Evolutionary conservation across 2,329 filamentous ascomycete genomes (phyloP), one percentile per base, ranked within the genome.

Genomic region (Alternaria brassicicola): DNA sequence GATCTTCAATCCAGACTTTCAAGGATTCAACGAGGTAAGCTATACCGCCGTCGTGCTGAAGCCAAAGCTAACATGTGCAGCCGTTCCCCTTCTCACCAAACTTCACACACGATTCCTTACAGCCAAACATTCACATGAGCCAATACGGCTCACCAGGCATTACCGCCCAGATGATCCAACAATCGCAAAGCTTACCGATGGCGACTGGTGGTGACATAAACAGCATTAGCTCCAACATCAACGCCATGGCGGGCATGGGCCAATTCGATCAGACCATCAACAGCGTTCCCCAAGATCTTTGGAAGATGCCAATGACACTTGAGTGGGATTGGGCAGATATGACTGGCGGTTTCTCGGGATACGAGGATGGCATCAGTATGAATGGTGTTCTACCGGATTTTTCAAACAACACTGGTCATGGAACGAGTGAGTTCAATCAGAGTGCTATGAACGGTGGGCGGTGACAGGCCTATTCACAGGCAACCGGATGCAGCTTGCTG

Each of bases 221-320:
- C 13, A 61, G 68, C 36, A 69, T 68, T 23, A 70, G 55, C 38
- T 67, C 52, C 31, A 70, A 63, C 46, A 70, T 73, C 47, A 69
- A 68, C 38, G 66, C 69, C n/a, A 72, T 75, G 66, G 65, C 68
- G 12, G 50, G 35, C 15, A 74, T 78, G 68, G 71, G 72, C 17
- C 74, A 82, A 17, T 93, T 93, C 72, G 89, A 93, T 70, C 91
- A 96, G 66, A 93, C 93, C 0, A 89, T 97, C 70, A 72, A 72
- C 63, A 75, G 67, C 38, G 87, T 98, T 21, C 94, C 95, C 4
- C 92, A 94, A 69, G 95, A 98, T 78, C 79, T 98, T 25, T 99
- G 95, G 88, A 90, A 94, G 76, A 89, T 98, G 86, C 93, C 94
- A 1, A 96, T 97, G 89, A 96, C 92, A 3, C 84, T 98, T 21